Evolutionary conservation across 139 green algal species (phyloP).

Genomic region (Coelastrella sp.): DNA sequence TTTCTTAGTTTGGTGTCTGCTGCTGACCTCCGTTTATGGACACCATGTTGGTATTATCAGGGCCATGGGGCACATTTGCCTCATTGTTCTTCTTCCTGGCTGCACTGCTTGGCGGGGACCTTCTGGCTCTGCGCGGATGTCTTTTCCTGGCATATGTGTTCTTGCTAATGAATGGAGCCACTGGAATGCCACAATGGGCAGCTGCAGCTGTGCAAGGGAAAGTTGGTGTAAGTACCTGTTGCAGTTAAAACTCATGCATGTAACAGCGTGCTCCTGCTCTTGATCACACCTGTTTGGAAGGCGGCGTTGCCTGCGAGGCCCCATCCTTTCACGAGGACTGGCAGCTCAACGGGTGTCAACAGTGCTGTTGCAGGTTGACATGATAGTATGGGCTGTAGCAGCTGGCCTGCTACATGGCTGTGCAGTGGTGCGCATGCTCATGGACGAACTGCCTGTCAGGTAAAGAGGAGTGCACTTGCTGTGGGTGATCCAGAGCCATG

Average conservation of each 20-base stretch:
- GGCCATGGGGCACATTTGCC: constrained; percentile 7
- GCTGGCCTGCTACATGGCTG: not conserved
- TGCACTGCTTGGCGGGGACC: constrained; percentile 12
- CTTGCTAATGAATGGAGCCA: constrained; percentile 25
- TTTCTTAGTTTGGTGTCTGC: not conserved
- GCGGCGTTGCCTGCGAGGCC: no score
- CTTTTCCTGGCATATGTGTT: constrained; percentile 22
- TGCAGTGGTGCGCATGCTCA: constrained; percentile 29
- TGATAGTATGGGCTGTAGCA: constrained; percentile 16
- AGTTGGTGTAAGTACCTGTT: constrained; percentile 9
- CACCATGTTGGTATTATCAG: not conserved
- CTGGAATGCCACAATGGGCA: constrained; percentile 4
- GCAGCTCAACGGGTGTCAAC: not conserved
- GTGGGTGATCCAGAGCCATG: no score
- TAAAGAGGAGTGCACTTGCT: not conserved
- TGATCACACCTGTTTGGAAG: not conserved
- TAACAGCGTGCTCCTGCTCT: not conserved
- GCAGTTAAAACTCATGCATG: no score
- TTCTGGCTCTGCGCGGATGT: constrained; percentile 6
- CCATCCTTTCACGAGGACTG: no score
- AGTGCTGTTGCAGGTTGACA: constrained; percentile 7
- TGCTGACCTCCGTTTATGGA: not conserved
- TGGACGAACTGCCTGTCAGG: constrained; percentile 33
- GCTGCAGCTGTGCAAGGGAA: not conserved
- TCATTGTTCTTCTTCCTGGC: constrained; percentile 17